Evolutionary conservation across 768 basidiomycete genomes (phyloP), one percentile per base, ranked within the genome.

Genomic region (Hirschioporus abietinus): DNA sequence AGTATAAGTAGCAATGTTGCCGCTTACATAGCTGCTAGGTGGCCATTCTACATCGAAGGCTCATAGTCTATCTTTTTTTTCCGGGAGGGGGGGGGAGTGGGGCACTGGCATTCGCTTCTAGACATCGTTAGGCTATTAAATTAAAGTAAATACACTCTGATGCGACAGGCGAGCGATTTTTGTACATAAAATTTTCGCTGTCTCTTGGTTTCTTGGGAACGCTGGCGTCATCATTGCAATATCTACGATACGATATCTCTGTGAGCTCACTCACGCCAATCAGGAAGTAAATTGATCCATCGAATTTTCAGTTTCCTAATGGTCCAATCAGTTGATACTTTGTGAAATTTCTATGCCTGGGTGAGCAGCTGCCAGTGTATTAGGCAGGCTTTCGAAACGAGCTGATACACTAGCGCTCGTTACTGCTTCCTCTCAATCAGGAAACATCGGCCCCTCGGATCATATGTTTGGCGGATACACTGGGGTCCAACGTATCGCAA

Each of bases 391-490:
- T 6, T 86, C 89, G 23, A 96, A 95, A 77, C 88, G 94, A 3
- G 91, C 94, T 1, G 89, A 94, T 20, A 89, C 89, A 15, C 81
- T 96, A 62, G 94, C 93, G 1, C 77, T 91, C 67, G 85, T 95
- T 71, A 94, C 95, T 74, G 85, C 88, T 57, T 86, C 92, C 72
- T 89, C 89, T 8, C 88, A 92, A 72, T 81, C 92, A 3, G 95
- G 95, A 0, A 96, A 96, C 77, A 82, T 96, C n/a, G n/a, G n/a
- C n/a, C n/a, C 58, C 78, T 87, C 58, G 94, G 94, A 69, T 88
- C 92, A 25, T 90, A 90, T 71, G 77, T 86, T 26, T 93, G 89
- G 88, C 90, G 88, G 7, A 76, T 75, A 60, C 69, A 75, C 5
- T 93, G 90, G 90, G 90, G 88, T 2, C 90, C 88, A 12, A 82